A percentile compares a stretch with the other conserved stretches of the same genome.
Evolutionary conservation across 1,139 yeast species (phyloP).

Genomic region (Hyphopichia wangnamkhiaoensis): DNA sequence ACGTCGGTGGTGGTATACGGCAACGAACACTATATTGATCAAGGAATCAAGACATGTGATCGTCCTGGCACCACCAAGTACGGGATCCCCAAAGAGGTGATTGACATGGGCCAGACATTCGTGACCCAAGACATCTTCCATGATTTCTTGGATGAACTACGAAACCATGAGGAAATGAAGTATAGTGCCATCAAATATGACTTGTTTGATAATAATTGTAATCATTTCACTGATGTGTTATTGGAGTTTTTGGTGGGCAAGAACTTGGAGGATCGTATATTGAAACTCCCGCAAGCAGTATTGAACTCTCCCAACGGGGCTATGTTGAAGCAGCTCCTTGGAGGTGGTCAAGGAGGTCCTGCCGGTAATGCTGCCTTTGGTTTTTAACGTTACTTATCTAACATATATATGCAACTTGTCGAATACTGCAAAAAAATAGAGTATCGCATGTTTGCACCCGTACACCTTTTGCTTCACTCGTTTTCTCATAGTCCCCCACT

Average conservation of each 20-base stretch:
- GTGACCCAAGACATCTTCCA: constrained; percentile 52
- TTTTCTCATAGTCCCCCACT: no score
- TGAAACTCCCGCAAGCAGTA: constrained; percentile 56
- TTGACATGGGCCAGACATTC: constrained; percentile 56
- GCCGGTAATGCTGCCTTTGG: constrained; percentile 6
- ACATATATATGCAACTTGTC: no score
- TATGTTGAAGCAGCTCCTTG: constrained; percentile 37
- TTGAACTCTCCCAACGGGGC: constrained; percentile 62
- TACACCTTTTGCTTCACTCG: no score
- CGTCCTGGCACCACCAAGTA: constrained; percentile 59
- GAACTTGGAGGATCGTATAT: constrained; percentile 49
- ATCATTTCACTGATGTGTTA: constrained; percentile 62
- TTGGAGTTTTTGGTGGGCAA: constrained; percentile 61
- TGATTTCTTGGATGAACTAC: constrained; percentile 55
- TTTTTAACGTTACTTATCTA: no score
- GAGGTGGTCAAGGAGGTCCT: constrained; percentile 10
- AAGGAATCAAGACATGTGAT: constrained; percentile 50
- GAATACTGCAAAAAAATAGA: no score
- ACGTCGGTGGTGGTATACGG: constrained; percentile 60
- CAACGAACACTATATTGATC: constrained; percentile 60
- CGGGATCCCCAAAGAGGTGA: constrained; percentile 55
- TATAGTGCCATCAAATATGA: constrained; percentile 55
- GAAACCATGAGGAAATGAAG: constrained; percentile 35
- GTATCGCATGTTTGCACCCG: no score
- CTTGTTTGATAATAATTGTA: constrained; percentile 67